Conservation (phyloP, 176 grass and related monocot genomes). For the Carex cristatella region DNA sequence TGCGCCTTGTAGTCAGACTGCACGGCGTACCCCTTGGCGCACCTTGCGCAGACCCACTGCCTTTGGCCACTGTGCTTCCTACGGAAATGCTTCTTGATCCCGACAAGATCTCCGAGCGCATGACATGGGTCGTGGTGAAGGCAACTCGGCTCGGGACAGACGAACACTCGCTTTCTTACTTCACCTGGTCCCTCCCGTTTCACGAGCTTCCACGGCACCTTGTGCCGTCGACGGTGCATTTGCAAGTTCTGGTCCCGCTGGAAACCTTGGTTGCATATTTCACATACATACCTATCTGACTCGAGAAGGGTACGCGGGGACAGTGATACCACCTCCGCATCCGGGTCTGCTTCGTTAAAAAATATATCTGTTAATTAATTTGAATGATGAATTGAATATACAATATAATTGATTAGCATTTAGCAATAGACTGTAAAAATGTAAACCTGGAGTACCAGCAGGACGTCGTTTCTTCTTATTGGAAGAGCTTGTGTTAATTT, state of each 20-base stretch:
- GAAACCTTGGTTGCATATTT: slow-evolving; percentile 90
- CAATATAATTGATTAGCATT: background rate
- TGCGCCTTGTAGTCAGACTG: slow-evolving; percentile 93
- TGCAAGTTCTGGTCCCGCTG: slow-evolving; percentile 87
- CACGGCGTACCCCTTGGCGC: slow-evolving; percentile 88
- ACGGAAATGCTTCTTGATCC: slow-evolving; percentile 91
- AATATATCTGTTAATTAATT: background rate
- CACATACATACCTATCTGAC: slow-evolving; percentile 67
- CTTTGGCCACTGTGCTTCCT: slow-evolving; percentile 82
- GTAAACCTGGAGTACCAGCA: slow-evolving; percentile 71
- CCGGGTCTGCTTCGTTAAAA: slow-evolving; percentile 49
- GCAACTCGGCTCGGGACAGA: slow-evolving; percentile 91
- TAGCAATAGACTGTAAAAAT: slow-evolving; percentile 3
- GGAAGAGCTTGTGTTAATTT: slow-evolving; percentile 30
- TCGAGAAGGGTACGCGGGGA: slow-evolving; percentile 86
- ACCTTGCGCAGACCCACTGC: slow-evolving; percentile 69
- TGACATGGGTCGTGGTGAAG: slow-evolving; percentile 74
- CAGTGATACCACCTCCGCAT: slow-evolving; percentile 90
- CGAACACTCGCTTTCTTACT: slow-evolving; percentile 70
- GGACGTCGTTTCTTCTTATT: slow-evolving; percentile 74
- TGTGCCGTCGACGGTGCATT: slow-evolving; percentile 87
- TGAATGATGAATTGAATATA: background rate
- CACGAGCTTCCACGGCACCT: slow-evolving; percentile 83
- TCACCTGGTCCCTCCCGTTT: slow-evolving; percentile 51
- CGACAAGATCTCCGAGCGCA: slow-evolving; percentile 66